A percentile compares a stretch with the other conserved stretches of the same genome.
Evolutionary conservation across 768 basidiomycete genomes (phyloP).

Genomic region (Xanthoconium purpureum): DNA sequence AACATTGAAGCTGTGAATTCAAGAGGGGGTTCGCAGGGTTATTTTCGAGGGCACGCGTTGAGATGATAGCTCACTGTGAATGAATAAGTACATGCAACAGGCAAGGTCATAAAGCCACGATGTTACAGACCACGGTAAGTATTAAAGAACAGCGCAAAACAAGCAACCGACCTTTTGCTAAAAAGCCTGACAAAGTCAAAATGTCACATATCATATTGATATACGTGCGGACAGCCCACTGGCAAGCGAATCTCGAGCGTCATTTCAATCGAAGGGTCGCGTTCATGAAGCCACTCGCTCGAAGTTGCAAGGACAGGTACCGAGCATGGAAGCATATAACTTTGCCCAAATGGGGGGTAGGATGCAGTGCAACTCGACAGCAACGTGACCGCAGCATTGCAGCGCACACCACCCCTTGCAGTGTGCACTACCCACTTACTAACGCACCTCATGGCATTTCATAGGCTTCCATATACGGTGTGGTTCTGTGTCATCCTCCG

Average conservation of each 20-base stretch:
- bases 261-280: too few species aligned
- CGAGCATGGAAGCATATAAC: too few species aligned
- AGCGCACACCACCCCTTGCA: neutral
- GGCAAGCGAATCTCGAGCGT: too few species aligned
- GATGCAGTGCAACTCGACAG: too few species aligned
- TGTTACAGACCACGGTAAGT: neutral
- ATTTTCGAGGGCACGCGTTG: neutral
- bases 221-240: too few species aligned
- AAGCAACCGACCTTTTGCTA: neutral
- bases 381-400: neutral
- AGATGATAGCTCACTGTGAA: neutral
- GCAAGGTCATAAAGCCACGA: neutral
- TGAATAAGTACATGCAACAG: neutral
- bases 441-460: slow-evolving; percentile 10
- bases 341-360: too few species aligned
- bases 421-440: neutral
- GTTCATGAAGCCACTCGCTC: too few species aligned
- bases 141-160: neutral
- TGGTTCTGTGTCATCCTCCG: too few species aligned
- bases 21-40: neutral
- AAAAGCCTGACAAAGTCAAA: too few species aligned
- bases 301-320: too few species aligned
- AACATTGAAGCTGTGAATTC: too few species aligned
- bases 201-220: too few species aligned
- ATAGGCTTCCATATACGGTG: slow-evolving; percentile 16